Evolutionary conservation across 2,329 filamentous ascomycete genomes (phyloP).

Genomic region (Fusarium sp.): DNA sequence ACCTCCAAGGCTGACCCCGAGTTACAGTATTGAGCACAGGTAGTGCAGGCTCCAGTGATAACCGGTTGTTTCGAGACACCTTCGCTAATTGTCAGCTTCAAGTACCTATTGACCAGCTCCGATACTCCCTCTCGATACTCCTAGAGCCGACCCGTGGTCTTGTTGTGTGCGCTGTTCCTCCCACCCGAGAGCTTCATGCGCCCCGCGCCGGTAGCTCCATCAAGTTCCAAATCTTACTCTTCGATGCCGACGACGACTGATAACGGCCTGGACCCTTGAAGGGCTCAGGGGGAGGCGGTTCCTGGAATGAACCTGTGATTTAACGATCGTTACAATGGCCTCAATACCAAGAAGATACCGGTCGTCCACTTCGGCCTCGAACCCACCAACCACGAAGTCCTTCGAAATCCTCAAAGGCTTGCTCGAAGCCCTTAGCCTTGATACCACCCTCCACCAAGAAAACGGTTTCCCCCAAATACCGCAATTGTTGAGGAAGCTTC

Average conservation of each 20-base stretch:
- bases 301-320: constrained; percentile 48
- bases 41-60: constrained; percentile 50
- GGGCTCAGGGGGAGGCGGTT: constrained; percentile 52
- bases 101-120: constrained; percentile 9
- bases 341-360: constrained; percentile 70
- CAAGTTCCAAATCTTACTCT: constrained; percentile 46
- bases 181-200: constrained; percentile 44
- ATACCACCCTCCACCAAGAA: constrained; percentile 52
- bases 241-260: constrained; percentile 55
- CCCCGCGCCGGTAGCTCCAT: constrained; percentile 50
- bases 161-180: constrained; percentile 29
- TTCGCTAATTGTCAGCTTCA: constrained; percentile 39
- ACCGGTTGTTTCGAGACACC: constrained; percentile 44
- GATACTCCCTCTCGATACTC: constrained; percentile 9
- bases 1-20: constrained; percentile 52
- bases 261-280: constrained; percentile 56
- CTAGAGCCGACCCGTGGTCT: constrained; percentile 16
- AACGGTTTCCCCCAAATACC: constrained; percentile 65
- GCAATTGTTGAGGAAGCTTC: constrained; percentile 69
- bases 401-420: constrained; percentile 71
- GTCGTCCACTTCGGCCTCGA: constrained; percentile 75
- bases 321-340: constrained; percentile 61
- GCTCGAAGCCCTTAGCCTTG: constrained; percentile 62
- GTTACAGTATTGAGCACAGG: constrained; percentile 45
- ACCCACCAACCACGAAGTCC: constrained; percentile 70